These are phyloP conservation scores for Epichloe amarillans DNA, from an alignment of 2,329 filamentous ascomycete species.

Conservation along the genomic window DNA sequence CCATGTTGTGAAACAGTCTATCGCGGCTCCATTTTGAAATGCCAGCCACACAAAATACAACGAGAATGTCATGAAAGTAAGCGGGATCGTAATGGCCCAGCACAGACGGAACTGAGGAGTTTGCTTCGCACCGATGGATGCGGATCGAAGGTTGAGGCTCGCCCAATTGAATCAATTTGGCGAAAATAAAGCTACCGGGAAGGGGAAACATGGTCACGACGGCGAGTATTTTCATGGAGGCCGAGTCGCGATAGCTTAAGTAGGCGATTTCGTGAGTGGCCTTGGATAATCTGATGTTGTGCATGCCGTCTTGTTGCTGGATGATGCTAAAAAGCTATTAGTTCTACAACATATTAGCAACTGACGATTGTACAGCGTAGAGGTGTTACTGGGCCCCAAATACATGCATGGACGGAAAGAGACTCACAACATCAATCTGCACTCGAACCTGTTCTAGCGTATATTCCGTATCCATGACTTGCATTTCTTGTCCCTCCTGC, in stretches of 20 bases:
- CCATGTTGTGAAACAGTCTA: constrained; percentile 2
- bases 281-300: too few species aligned
- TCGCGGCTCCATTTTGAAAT: constrained; percentile 15
- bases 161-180: constrained; percentile 22
- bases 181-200: constrained; percentile 28
- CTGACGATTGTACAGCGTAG: too few species aligned
- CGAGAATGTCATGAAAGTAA: constrained; percentile 22
- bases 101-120: too few species aligned
- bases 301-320: too few species aligned
- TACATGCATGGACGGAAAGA: constrained; percentile 6
- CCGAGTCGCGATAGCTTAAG: constrained; percentile 26
- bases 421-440: constrained; percentile 25
- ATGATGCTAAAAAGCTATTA: too few species aligned
- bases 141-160: constrained; percentile 8
- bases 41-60: constrained; percentile 22
- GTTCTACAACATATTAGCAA: too few species aligned
- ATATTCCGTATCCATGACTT: constrained; percentile 19
- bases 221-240: constrained; percentile 29
- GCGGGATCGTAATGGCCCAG: constrained; percentile 19
- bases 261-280: too few species aligned
- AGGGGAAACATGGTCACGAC: constrained; percentile 31
- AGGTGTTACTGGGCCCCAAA: too few species aligned
- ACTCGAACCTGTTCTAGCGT: constrained; percentile 12
- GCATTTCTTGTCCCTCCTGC: constrained; percentile 21
- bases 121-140: too few species aligned